Evolutionary conservation across 768 basidiomycete species (phyloP), one percentile per base, ranked within the genome.

Genomic region (Clitopilus hobsonii): DNA sequence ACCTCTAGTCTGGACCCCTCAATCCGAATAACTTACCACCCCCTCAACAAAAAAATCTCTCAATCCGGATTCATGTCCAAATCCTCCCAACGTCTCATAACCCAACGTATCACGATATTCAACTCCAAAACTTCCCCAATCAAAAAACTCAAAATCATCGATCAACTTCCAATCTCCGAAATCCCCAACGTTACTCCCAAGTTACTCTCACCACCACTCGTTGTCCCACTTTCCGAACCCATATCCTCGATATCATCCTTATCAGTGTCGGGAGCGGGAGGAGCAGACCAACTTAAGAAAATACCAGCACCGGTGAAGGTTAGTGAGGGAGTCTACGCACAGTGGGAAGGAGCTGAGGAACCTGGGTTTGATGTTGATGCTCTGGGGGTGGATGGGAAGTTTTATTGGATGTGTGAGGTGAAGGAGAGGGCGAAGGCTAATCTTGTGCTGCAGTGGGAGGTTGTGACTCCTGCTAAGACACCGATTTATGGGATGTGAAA

Each of bases 161-260:
- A 78, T 54, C 74, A 71, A 54, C 57, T 74, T 1, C 74, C 74
- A 0, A 59, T 73, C 1, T 76, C 75, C 6, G 68, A 75, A 57
- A 64, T 65, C 41, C 59, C 71, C 1, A 70, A 70, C 29, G 72
- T 79, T 38, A 68, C 67, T 38, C 73, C 79, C 29, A 79, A 77
- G 63, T 61, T 77, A 7, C 63, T 75, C 2, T 72, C 66, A 41
- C 72, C 70, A 1, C 52, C 63, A 1, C 58, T 71, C 2, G 38
- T 51, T 6, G 38, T 68, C 20, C 71, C 72, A 51, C 24, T 8
- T 18, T 49, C n/a, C n/a, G n/a, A n/a, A n/a, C n/a, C n/a, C n/a
- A n/a, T n/a, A n/a, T n/a, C n/a, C n/a, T n/a, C n/a, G n/a, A n/a
- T n/a, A n/a, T n/a, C n/a, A n/a, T n/a, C n/a, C n/a, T n/a, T n/a